phyloP scores from a whole-genome alignment of 192 early-diverging fungal species.

The Dissophora ornata region DNA sequence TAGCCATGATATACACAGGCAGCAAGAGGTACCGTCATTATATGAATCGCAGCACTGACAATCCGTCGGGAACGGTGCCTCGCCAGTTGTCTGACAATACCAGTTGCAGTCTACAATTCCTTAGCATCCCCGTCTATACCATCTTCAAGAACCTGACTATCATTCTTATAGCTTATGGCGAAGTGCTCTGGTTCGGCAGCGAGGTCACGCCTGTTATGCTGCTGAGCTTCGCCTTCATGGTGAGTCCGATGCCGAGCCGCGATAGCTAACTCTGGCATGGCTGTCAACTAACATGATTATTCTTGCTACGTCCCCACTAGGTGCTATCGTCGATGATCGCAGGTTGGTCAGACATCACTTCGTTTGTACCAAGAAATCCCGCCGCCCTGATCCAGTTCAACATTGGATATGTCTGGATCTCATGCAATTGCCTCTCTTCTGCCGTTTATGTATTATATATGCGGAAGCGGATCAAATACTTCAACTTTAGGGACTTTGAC shows the following conservation, averaged over 20 bases:
- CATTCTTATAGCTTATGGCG: constrained; percentile 95
- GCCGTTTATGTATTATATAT: constrained; percentile 91
- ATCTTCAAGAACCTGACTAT: constrained; percentile 99
- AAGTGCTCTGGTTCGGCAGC: constrained; percentile 84
- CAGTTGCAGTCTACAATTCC: constrained; percentile 74
- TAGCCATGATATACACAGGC: constrained; percentile 97
- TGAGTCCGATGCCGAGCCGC: no score
- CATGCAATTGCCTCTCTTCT: constrained; percentile 88
- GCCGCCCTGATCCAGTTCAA: constrained; percentile 31
- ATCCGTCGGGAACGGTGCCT: no score
- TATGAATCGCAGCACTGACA: no score
- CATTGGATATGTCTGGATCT: constrained; percentile 90
- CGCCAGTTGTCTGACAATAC: no score
- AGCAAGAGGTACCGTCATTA: constrained; percentile 90
- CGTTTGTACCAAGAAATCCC: constrained; percentile 36
- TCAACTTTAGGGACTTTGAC: constrained; percentile 97
- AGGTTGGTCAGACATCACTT: constrained; percentile 80
- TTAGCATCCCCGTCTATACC: constrained; percentile 95
- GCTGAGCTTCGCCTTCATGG: constrained; percentile 85
- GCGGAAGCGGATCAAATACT: constrained; percentile 88
- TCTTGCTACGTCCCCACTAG: no score
- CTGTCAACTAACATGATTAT: no score
- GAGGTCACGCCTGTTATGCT: constrained; percentile 86
- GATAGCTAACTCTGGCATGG: no score
- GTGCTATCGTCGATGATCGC: constrained; percentile 89